Evolutionary conservation across 805 yeast species (phyloP).

Genomic region (Saccharomycopsis selenospora): DNA sequence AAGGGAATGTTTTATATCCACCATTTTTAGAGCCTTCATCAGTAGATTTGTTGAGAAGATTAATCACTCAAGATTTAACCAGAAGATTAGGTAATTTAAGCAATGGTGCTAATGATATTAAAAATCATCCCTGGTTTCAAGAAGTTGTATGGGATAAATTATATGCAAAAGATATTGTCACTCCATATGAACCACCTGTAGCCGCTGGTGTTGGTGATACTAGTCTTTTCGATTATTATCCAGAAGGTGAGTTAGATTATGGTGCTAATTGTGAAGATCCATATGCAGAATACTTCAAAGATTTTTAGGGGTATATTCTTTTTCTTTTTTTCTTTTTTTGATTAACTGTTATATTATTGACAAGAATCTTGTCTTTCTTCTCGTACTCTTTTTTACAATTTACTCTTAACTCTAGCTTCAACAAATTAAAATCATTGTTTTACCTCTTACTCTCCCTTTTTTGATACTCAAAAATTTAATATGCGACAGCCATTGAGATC

Average conservation of each 20-base stretch:
- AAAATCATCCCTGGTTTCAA: slow-evolving; percentile 82
- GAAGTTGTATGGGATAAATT: slow-evolving; percentile 93
- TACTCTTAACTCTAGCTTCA: too few relatives aligned
- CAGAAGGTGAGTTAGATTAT: slow-evolving; percentile 80
- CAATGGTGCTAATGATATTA: slow-evolving; percentile 79
- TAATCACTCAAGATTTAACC: slow-evolving; percentile 80
- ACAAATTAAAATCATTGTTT: too few relatives aligned
- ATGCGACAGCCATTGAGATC: too few relatives aligned
- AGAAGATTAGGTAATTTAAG: slow-evolving; percentile 79
- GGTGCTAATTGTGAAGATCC: slow-evolving; percentile 73
- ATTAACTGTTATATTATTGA: too few relatives aligned
- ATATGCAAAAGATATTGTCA: slow-evolving; percentile 78
- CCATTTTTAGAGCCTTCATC: slow-evolving; percentile 71
- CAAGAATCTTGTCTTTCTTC: too few relatives aligned
- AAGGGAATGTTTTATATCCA: slow-evolving; percentile 74
- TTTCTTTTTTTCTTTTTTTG: too few relatives aligned
- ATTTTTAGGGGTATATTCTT: too few relatives aligned
- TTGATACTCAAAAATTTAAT: too few relatives aligned
- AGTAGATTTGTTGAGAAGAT: slow-evolving; percentile 58
- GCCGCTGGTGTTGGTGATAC: slow-evolving; percentile 92
- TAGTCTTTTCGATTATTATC: slow-evolving; percentile 73
- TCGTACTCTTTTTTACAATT: too few relatives aligned
- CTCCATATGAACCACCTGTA: slow-evolving; percentile 95
- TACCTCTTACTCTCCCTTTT: too few relatives aligned
- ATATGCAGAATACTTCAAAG: slow-evolving; percentile 51